A percentile compares a stretch with the other conserved stretches of the same genome.
Conservation (phyloP, 2,329 filamentous ascomycete genomes). For the Aspergillus fumigatiaffinis region DNA sequence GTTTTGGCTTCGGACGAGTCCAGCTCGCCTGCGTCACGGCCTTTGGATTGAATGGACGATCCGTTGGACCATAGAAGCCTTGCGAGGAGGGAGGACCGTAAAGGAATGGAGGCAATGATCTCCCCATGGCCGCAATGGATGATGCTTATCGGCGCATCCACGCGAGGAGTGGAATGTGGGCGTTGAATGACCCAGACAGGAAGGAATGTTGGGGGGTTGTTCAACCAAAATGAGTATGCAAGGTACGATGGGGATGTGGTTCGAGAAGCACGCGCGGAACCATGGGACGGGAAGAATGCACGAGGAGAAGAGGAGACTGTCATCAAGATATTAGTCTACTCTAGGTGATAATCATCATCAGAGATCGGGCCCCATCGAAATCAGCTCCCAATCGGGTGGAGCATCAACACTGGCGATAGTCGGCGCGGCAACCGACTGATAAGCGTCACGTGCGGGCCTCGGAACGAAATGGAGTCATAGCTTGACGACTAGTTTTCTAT, state of each 20-base stretch:
- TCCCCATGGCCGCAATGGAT: slow-evolving; percentile 43
- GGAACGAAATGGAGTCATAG: neutral
- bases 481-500: neutral
- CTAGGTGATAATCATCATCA: neutral
- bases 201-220: slow-evolving; percentile 19
- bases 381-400: slow-evolving; percentile 2
- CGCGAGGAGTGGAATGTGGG: slow-evolving; percentile 29
- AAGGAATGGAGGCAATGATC: slow-evolving; percentile 65
- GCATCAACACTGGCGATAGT: slow-evolving; percentile 16
- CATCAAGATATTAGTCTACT: neutral
- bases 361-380: slow-evolving; percentile 7
- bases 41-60: slow-evolving; percentile 75
- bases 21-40: slow-evolving; percentile 77
- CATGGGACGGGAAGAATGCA: slow-evolving; percentile 3
- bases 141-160: slow-evolving; percentile 28
- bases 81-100: slow-evolving; percentile 59
- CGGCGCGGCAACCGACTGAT: slow-evolving; percentile 15
- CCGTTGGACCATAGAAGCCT: slow-evolving; percentile 50
- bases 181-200: slow-evolving; percentile 14
- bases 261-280: slow-evolving; percentile 3
- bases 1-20: slow-evolving; percentile 56
- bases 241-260: neutral
- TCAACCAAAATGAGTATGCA: slow-evolving; percentile 14
- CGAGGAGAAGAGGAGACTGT: neutral
- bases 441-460: slow-evolving; percentile 11